These are phyloP conservation scores for Scutellaria barbata DNA, from an alignment of 257 asterid species.

Conservation along the genomic window DNA sequence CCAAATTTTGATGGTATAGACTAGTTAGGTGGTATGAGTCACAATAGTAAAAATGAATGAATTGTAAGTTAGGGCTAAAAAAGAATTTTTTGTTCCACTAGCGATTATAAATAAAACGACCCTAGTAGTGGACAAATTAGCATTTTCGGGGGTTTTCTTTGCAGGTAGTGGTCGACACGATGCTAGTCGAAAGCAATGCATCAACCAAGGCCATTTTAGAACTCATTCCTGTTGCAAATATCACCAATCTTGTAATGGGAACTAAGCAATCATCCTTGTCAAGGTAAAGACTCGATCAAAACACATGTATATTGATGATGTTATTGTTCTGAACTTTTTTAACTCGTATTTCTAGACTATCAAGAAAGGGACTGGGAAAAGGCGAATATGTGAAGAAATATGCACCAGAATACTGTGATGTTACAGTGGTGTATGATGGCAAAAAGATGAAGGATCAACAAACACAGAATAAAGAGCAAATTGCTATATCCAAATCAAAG, in stretches of 20 bases:
- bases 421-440: constrained; percentile 53
- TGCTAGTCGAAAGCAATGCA: constrained; percentile 81
- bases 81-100: too few species aligned
- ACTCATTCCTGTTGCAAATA: constrained; percentile 61
- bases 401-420: constrained; percentile 72
- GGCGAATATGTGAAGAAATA: constrained; percentile 69
- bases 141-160: not conserved
- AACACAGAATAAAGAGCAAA: constrained; percentile 35
- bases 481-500: constrained; percentile 35
- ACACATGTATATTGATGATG: not conserved
- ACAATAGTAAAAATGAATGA: too few species aligned
- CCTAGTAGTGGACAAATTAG: too few species aligned
- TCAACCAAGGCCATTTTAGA: constrained; percentile 70
- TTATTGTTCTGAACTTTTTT: not conserved
- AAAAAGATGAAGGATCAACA: constrained; percentile 39
- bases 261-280: constrained; percentile 50
- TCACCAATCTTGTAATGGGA: constrained; percentile 69
- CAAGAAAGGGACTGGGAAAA: constrained; percentile 55
- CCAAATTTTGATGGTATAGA: too few species aligned
- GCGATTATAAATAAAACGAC: too few species aligned
- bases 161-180: constrained; percentile 75
- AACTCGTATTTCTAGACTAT: constrained; percentile 42
- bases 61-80: too few species aligned
- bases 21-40: too few species aligned
- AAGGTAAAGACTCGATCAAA: constrained; percentile 42